Percentiles rank a stretch among this genome's conserved stretches.
phyloP scores from a whole-genome alignment of 768 basidiomycete species.

The Mycena pura region DNA sequence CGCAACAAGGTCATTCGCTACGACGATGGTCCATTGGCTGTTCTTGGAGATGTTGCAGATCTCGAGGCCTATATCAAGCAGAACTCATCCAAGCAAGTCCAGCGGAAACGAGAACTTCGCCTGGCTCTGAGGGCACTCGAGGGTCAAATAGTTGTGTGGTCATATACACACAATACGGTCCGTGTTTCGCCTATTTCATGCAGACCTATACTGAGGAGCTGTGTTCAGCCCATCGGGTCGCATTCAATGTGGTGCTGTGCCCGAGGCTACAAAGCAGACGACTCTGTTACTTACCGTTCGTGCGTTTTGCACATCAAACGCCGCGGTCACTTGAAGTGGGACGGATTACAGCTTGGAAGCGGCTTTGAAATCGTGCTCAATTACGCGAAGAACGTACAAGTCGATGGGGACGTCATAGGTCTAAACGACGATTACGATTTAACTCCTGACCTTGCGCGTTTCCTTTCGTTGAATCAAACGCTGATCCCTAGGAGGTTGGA shows the following conservation, averaged over 20 bases:
- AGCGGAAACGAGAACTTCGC: constrained; percentile 60
- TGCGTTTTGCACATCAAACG: constrained; percentile 60
- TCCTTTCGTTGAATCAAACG: constrained; percentile 62
- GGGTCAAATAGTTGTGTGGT: constrained; percentile 65
- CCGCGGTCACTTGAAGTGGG: constrained; percentile 58
- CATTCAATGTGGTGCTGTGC: constrained; percentile 51
- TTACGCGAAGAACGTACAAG: constrained; percentile 58
- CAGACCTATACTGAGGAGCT: background rate
- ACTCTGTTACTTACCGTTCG: constrained; percentile 50
- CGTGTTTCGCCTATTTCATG: constrained; percentile 22
- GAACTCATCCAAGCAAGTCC: constrained; percentile 59
- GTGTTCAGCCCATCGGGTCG: constrained; percentile 53
- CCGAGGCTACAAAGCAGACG: constrained; percentile 58
- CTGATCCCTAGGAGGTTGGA: constrained; percentile 52
- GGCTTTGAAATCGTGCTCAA: constrained; percentile 69
- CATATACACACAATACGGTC: constrained; percentile 65
- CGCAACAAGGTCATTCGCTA: constrained; percentile 66
- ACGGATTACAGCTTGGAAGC: constrained; percentile 64
- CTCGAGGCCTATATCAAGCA: constrained; percentile 66
- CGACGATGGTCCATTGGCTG: constrained; percentile 61
- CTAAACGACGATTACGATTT: constrained; percentile 71
- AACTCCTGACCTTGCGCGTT: constrained; percentile 65
- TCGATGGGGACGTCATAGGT: constrained; percentile 62
- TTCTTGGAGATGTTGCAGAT: constrained; percentile 55
- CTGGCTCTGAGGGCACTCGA: constrained; percentile 71